Percentiles rank a stretch among this genome's conserved stretches.
These are phyloP conservation scores for Scheffersomyces cryptocercus DNA, from an alignment of 1,139 yeast species.

Conservation along the genomic window DNA sequence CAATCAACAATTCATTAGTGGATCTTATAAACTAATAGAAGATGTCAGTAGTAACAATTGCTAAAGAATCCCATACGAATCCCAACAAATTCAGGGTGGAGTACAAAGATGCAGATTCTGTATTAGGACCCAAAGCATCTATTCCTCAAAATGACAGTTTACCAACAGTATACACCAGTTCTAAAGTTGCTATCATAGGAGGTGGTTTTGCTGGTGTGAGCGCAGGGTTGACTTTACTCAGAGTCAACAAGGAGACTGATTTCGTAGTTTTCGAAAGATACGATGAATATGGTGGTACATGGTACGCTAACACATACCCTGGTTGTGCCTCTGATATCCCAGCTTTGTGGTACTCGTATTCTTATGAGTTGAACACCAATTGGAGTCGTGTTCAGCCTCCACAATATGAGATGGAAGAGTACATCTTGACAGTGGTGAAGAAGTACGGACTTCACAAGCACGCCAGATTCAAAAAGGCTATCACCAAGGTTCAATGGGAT, in stretches of 20 bases:
- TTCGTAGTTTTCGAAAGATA: constrained; percentile 46
- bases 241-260: constrained; percentile 33
- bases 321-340: constrained; percentile 58
- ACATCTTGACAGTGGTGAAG: constrained; percentile 40
- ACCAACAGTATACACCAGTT: constrained; percentile 24
- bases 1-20: too few relatives aligned
- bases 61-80: constrained; percentile 32
- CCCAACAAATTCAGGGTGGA: constrained; percentile 35
- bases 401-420: constrained; percentile 50
- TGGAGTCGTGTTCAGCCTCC: constrained; percentile 52
- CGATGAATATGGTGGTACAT: constrained; percentile 52
- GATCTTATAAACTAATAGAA: not conserved
- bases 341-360: constrained; percentile 48
- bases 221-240: constrained; percentile 30
- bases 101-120: constrained; percentile 27
- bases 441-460: constrained; percentile 33
- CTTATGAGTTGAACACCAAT: constrained; percentile 38
- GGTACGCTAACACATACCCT: constrained; percentile 57
- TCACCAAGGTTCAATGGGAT: constrained; percentile 31
- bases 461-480: constrained; percentile 29
- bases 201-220: constrained; percentile 52
- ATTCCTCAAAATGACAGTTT: constrained; percentile 16
- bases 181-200: constrained; percentile 44
- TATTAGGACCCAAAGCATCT: constrained; percentile 25
- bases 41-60: constrained; percentile 28